Evolutionary conservation across 768 basidiomycete genomes (phyloP).

Genomic region (Lentinula raphanica): DNA sequence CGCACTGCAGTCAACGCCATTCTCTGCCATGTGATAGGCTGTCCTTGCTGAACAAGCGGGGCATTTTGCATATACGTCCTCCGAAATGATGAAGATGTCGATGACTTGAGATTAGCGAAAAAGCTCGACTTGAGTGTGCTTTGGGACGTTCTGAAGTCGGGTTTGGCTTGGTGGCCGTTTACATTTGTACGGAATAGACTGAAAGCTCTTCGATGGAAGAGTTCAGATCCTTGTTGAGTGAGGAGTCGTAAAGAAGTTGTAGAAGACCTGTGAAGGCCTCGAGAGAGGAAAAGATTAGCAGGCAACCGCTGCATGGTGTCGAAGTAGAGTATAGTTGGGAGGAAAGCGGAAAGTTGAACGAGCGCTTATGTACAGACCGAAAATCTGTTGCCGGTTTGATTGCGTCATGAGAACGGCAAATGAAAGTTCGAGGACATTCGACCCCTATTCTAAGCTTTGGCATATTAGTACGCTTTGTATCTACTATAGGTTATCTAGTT

Average conservation of each 20-base stretch:
- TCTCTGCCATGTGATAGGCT: conserved; percentile 7
- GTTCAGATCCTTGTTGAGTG: background rate
- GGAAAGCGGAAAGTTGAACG: background rate
- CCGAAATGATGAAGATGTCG: no score
- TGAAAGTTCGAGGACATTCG: background rate
- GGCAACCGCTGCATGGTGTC: background rate
- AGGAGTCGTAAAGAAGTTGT: background rate
- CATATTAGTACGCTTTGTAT: background rate
- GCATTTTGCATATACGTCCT: conserved; percentile 8
- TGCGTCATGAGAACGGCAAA: background rate
- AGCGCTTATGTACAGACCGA: background rate
- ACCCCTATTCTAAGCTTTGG: no score
- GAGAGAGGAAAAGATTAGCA: background rate
- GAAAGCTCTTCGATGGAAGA: background rate
- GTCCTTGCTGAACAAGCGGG: background rate
- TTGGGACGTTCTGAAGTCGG: no score
- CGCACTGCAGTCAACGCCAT: conserved; percentile 11
- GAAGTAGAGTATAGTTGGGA: no score
- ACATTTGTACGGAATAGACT: background rate
- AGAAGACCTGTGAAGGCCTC: background rate
- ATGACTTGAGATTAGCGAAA: background rate
- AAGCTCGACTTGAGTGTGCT: no score
- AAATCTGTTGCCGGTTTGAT: background rate
- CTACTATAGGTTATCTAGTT: background rate
- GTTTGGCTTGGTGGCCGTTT: no score